Conservation (phyloP, 1,284 basidiomycete species). For the Ceratorhiza oryzae-sativae region DNA sequence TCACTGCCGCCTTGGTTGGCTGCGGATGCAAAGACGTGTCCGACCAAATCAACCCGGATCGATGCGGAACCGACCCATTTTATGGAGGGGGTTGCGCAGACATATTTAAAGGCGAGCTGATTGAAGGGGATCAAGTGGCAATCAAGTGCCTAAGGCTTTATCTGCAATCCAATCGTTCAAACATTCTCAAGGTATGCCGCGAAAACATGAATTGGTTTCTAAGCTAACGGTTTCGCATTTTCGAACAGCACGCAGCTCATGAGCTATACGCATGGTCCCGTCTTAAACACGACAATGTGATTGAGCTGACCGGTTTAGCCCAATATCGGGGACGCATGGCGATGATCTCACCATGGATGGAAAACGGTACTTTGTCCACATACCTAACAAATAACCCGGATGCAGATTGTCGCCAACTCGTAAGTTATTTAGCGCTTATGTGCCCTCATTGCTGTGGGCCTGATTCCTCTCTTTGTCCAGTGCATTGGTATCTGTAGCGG, state of each 20-base stretch:
- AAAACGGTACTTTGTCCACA: background rate
- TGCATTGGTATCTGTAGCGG: slow-evolving; percentile 6
- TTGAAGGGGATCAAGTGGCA: background rate
- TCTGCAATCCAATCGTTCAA: background rate
- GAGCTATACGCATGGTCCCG: slow-evolving; percentile 9
- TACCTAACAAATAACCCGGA: background rate
- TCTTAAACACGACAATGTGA: background rate
- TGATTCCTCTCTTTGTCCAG: too few relatives aligned
- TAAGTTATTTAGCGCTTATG: background rate
- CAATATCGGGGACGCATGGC: background rate
- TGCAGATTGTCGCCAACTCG: background rate
- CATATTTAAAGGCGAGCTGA: background rate
- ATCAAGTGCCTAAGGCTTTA: background rate
- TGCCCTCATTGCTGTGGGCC: too few relatives aligned
- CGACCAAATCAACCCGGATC: too few relatives aligned
- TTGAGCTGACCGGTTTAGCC: background rate
- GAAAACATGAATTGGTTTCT: too few relatives aligned
- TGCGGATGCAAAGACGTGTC: too few relatives aligned
- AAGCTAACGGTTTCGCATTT: too few relatives aligned
- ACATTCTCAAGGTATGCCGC: background rate
- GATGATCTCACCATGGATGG: slow-evolving; percentile 6
- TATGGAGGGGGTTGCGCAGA: background rate
- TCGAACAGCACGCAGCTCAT: background rate
- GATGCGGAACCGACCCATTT: too few relatives aligned
- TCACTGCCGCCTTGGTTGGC: too few relatives aligned